Percentiles rank a stretch among this genome's conserved stretches.
Evolutionary conservation across 352 stramenopile genomes (phyloP).

Genomic region (Pythium biforme): DNA sequence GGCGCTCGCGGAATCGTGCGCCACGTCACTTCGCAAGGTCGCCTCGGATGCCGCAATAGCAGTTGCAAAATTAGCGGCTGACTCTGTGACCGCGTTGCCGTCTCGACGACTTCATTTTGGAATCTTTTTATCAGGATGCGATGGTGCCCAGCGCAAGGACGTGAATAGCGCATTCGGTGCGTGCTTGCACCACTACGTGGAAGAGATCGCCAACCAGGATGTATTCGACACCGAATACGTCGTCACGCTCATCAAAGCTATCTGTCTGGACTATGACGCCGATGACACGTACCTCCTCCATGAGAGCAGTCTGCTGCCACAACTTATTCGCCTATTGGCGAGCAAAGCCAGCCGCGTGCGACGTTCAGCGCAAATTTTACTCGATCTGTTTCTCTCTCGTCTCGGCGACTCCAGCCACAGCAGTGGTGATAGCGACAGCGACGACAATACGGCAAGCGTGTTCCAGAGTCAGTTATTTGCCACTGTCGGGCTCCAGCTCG

Average conservation of each 20-base stretch:
- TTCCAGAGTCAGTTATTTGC: slow-evolving; percentile 74
- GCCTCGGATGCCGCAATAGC: slow-evolving; percentile 31
- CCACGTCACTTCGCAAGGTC: slow-evolving; percentile 41
- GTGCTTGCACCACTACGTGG: slow-evolving; percentile 38
- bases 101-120: slow-evolving; percentile 52
- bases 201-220: slow-evolving; percentile 11
- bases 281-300: slow-evolving; percentile 73
- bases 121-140: slow-evolving; percentile 49
- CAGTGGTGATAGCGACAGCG: slow-evolving; percentile 23
- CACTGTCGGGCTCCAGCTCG: slow-evolving; percentile 63
- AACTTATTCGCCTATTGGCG: slow-evolving; percentile 55
- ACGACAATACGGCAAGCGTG: slow-evolving; percentile 34
- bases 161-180: slow-evolving; percentile 51
- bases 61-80: slow-evolving; percentile 3
- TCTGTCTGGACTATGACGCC: slow-evolving; percentile 71
- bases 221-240: slow-evolving; percentile 26
- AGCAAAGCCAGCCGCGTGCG: slow-evolving; percentile 41
- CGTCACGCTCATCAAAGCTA: slow-evolving; percentile 48
- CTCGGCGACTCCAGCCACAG: slow-evolving; percentile 40
- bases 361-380: slow-evolving; percentile 45
- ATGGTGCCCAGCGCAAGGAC: slow-evolving; percentile 39
- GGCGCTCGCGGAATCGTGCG: slow-evolving; percentile 52
- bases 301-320: slow-evolving; percentile 54
- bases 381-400: slow-evolving; percentile 58
- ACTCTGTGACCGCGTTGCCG: slow-evolving; percentile 18